Base-by-base conservation (phyloP, 495 filamentous ascomycete genomes). In the Venustampulla echinocandica region DNA sequence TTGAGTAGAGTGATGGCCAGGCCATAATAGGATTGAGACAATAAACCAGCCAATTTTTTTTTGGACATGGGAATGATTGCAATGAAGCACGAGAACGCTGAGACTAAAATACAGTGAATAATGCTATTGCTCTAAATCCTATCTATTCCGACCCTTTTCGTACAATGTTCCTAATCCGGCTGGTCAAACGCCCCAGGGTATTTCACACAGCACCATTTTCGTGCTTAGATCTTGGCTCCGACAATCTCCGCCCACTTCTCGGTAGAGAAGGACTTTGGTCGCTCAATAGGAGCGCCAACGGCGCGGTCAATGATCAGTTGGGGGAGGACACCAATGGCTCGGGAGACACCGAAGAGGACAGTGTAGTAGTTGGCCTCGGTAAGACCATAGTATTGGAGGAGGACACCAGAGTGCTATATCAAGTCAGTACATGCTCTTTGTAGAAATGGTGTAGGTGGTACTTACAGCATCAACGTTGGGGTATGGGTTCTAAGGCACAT, bases 311-410 rank as follows among this genome's bases (percentile, higher is more conserved):
- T 96, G 79, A 98, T 98, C 61, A 98, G 77, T 77, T 98, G 92
- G 50, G 92, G 93, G 49, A 97, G 82, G 51, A 97, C 92, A 82
- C 92, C 92, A 57, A 98, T 83, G 55, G 93, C 92, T 65, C 92
- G 84, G 53, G 89, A 95, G 17, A 98, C 93, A 77, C 92, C 92
- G 70, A 98, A 98, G 60, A 97, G 83, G 44, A 98, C 92, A 48
- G 92, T 98, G 82, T 98, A 98, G 82, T 92, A 98, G 82, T 82
- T 96, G 66, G 92, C 83, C 77, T 98, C 90, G 50, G 85, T 97
- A 66, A 98, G 75, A 58, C 92, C 92, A 69, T 98, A 98, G 79
- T 98, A 95, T 74, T 98, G 93, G 45, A 98, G 85, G 54, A 98
- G 87, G 55, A 97, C 92, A 75, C 92, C 92, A 32, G 87, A 94